phyloP scores from a whole-genome alignment of 768 basidiomycete genomes.

The Naganishia onofrii region DNA sequence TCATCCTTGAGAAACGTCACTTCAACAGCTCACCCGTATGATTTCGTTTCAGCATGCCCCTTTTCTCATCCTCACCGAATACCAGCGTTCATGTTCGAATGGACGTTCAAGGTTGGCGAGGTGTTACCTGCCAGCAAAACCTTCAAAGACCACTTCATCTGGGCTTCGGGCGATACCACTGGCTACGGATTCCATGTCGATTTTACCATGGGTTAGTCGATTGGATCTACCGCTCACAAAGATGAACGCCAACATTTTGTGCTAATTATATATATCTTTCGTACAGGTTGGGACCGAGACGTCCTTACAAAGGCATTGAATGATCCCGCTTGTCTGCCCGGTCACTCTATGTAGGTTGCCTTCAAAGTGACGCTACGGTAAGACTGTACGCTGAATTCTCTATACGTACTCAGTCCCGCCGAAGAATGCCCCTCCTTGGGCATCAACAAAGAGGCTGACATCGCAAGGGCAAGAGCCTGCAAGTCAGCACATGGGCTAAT shows the following conservation, averaged over 20 bases:
- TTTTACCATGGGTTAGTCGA: conserved; percentile 36
- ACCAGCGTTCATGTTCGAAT: conserved; percentile 45
- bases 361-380: too few species aligned
- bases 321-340: conserved; percentile 33
- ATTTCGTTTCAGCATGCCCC: conserved; percentile 32
- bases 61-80: conserved; percentile 44
- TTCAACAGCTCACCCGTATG: conserved; percentile 41
- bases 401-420: neutral
- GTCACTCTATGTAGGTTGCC: conserved; percentile 9
- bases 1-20: conserved; percentile 25
- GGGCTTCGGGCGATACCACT: conserved; percentile 63
- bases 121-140: neutral
- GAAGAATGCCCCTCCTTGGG: conserved; percentile 36
- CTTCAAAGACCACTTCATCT: conserved; percentile 35
- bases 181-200: conserved; percentile 59
- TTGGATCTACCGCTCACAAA: neutral
- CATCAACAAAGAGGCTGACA: conserved; percentile 26
- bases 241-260: neutral
- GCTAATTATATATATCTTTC: neutral
- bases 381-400: neutral
- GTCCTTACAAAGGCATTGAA: conserved; percentile 62
- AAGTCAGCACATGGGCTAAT: conserved; percentile 30
- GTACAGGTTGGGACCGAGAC: conserved; percentile 59
- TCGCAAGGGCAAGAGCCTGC: conserved; percentile 30
- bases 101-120: neutral